phyloP scores from a whole-genome alignment of 116 monocot genomes.

The Phalaenopsis hybrid region DNA sequence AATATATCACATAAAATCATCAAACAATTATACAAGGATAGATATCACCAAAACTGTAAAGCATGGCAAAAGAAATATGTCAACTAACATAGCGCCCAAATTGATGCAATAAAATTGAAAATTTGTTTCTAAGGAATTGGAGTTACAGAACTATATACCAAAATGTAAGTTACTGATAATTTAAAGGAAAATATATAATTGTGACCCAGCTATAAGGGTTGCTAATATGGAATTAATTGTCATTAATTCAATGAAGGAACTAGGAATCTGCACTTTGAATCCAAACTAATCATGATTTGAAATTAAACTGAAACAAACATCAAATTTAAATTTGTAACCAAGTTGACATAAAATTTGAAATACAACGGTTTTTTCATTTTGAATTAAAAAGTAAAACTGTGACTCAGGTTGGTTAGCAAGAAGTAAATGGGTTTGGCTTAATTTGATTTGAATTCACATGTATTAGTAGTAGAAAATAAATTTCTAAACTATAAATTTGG shows the following conservation, averaged over 20 bases:
- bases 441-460: too few species aligned
- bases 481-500: too few species aligned
- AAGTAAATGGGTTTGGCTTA: too few species aligned
- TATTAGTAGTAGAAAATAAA: too few species aligned
- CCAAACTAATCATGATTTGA: background rate
- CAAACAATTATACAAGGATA: background rate
- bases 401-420: too few species aligned
- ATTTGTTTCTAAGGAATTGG: background rate
- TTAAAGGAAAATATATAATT: background rate
- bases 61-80: background rate
- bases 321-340: background rate
- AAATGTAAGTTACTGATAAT: background rate
- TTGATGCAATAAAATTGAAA: background rate
- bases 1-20: conserved; percentile 3
- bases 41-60: background rate
- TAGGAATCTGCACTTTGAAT: background rate
- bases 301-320: background rate
- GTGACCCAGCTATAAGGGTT: background rate
- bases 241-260: background rate
- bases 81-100: background rate
- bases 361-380: too few species aligned
- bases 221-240: background rate
- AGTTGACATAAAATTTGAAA: background rate
- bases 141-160: background rate
- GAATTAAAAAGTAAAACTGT: too few species aligned